Conservation (phyloP, 2,329 filamentous ascomycete genomes). For the Waltergamsia citrina region DNA sequence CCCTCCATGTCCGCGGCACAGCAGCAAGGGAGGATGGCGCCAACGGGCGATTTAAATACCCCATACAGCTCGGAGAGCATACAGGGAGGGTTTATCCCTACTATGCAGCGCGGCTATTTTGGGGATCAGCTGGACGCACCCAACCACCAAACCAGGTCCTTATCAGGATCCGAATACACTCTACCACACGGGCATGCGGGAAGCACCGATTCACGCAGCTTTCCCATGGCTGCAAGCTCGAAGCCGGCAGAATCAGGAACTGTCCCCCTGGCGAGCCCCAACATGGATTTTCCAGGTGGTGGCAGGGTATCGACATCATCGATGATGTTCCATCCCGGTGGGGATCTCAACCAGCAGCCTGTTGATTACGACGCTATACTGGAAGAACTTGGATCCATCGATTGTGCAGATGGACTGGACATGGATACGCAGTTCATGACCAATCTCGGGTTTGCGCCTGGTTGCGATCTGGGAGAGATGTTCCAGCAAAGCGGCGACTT, state of each 20-base stretch:
- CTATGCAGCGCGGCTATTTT: not conserved
- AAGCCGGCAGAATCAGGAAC: not conserved
- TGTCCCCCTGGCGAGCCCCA: not conserved
- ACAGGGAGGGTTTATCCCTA: not conserved
- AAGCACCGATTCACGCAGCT: not conserved
- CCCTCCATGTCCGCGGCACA: not conserved
- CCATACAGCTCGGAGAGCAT: not conserved
- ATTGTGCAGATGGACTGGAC: conserved; percentile 37
- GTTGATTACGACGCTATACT: conserved; percentile 43
- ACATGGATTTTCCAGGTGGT: not conserved
- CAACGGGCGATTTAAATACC: not conserved
- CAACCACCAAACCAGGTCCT: not conserved
- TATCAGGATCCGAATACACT: not conserved
- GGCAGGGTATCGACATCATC: not conserved
- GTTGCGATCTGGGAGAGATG: conserved; percentile 48
- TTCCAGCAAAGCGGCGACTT: conserved; percentile 28
- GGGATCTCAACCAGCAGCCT: not conserved
- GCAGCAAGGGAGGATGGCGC: not conserved
- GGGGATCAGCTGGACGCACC: not conserved
- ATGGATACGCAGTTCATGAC: conserved; percentile 56
- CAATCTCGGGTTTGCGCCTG: conserved; percentile 55
- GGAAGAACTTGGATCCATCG: conserved; percentile 41
- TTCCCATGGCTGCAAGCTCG: not conserved
- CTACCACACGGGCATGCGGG: not conserved
- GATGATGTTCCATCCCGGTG: not conserved